Base-by-base conservation (phyloP, 805 yeast genomes). In the Candida morakotiae region DNA sequence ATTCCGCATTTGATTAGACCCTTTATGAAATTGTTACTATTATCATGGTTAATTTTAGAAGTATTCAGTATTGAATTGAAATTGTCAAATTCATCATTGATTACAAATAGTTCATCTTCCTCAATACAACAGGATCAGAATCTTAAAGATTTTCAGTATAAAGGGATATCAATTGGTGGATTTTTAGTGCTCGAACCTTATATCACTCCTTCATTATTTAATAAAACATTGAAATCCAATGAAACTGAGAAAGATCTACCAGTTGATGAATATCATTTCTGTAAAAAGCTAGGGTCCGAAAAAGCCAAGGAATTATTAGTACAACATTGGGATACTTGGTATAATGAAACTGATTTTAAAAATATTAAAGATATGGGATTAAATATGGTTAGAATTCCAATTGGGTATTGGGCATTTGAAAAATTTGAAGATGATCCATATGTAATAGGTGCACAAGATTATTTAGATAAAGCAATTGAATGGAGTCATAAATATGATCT, bases 401-500 rank as follows among this genome's bases (percentile, higher is more conserved):
- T 83, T 34, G 91, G 91, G 2, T 84, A 84, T 55, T 85, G 94
- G 93, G 86, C 89, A 1, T 81, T 80, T 60, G 69, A 68, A 40
- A 59, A 58, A 25, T 32, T 55, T 60, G 35, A 58, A 10, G 56
- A 53, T 22, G 87, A 82, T 55, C 86, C 87, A 0, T 82, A 79
- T 47, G 80, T 79, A 9, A 69, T 66, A 37, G 87, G 86, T 9
- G 86, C 83, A 42, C 79, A 78, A 35, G 60, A 64, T 7, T 84
- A 82, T 51, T 59, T 86, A 41, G 77, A 81, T 31, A 59, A 73
- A 40, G 85, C 87, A 1, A 60, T 86, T 26, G 73, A 64, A 32
- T 86, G 94, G 94, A 78, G 83, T 14, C 58, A 73, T 16, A 64
- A 65, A 28, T 57, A 79, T 47, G 80, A 70, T 11, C 60, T 86